These are phyloP conservation scores for Trapa bicornis DNA, from an alignment of 345 rosid genomes.

Conservation along the genomic window DNA sequence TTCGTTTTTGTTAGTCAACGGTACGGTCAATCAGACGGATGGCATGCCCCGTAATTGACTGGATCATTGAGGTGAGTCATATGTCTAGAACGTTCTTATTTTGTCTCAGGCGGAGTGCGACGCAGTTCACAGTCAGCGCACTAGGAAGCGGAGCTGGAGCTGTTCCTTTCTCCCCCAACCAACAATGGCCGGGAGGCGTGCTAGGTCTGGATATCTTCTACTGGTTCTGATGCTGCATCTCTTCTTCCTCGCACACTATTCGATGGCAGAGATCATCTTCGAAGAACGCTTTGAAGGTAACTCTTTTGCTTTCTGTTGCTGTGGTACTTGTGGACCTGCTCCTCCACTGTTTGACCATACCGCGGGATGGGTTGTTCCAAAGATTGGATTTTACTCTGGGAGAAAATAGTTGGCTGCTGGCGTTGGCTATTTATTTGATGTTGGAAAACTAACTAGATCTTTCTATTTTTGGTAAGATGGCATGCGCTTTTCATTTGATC, in stretches of 20 bases:
- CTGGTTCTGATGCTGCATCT: conserved; percentile 1
- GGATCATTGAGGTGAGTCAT: no score
- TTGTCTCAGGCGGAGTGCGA: no score
- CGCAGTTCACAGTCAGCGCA: no score
- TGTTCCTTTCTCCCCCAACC: not conserved
- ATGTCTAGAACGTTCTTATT: no score
- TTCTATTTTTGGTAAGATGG: not conserved
- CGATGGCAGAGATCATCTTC: conserved; percentile 21
- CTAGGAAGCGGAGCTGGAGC: no score
- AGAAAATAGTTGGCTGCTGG: not conserved
- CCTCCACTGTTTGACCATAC: not conserved
- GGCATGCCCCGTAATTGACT: no score
- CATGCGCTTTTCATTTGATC: not conserved
- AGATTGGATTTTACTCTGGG: not conserved
- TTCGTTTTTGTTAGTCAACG: no score
- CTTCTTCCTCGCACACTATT: not conserved
- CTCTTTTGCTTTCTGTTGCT: not conserved
- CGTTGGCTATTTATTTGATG: not conserved
- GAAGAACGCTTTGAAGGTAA: conserved; percentile 37
- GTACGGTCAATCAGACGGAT: no score
- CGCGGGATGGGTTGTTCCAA: not conserved
- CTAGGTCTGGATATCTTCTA: not conserved
- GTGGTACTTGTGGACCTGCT: not conserved
- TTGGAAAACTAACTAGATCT: not conserved
- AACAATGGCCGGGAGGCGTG: not conserved